Base-by-base conservation (phyloP, 345 rosid species). In the Raphanus sativus region DNA sequence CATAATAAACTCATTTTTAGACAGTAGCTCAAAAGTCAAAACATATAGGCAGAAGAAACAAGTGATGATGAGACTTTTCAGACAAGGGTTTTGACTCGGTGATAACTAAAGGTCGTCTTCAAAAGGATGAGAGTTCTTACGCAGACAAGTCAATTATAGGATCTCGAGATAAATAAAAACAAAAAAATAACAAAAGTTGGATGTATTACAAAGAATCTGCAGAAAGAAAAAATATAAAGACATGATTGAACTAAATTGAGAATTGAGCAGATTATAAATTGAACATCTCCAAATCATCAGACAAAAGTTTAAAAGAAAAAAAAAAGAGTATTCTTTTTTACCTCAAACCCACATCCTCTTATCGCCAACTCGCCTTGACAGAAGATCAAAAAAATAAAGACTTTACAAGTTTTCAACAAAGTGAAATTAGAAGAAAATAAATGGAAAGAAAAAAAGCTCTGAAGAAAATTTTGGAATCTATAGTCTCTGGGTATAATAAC, bases 301-400 rank as follows among this genome's bases (percentile, higher is more conserved):
- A n/a, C 56, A 50, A 50, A 50, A 9, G 12, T 42, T 42, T 11
- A 40, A 25, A 60, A 76, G 11, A 42, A 42, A 28, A 42, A 42
- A 42, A 21, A 8, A 36, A 62, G 54, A 7, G 25, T 66, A 8
- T 65, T 54, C 7, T 28, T 34, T 34, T 75, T 80, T 81, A 80
- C 83, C 83, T 80, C 80, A 80, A 60, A 80, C 59, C 69, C 83
- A 75, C 83, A 80, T 75, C 80, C 9, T 80, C 73, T 70, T 58
- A 80, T 80, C 83, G 50, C 77, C 84, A 50, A 50, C 55, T 12
- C 54, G 36, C 62, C 69, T 34, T 4, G 30, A 28, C 65, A 76
- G 38, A 40, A 66, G 73, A 77, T 9, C 21, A 32, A 58, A 29
- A 52, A 0, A 52, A 15, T 40, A 30, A 70, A 5, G 42, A 48